A percentile compares a stretch with the other conserved stretches of the same genome.
Conservation (phyloP, 345 rosid genomes). For the Camelina hispida region DNA sequence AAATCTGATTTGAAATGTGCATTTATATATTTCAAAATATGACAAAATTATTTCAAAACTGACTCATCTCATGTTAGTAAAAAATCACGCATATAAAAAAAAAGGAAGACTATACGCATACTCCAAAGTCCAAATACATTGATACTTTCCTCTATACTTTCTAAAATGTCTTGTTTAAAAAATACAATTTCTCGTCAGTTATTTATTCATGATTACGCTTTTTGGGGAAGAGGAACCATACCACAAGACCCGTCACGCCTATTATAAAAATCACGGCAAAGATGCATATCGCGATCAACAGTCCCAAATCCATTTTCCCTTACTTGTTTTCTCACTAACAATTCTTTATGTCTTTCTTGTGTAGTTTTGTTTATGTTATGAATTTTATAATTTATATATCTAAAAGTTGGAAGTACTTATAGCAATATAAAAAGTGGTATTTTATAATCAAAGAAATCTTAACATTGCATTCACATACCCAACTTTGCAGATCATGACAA, state of each 20-base stretch:
- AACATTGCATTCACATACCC: not conserved
- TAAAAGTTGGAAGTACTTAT: not conserved
- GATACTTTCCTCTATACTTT: too few relatives aligned
- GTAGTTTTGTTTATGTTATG: not conserved
- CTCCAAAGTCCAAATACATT: too few relatives aligned
- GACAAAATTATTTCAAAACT: too few relatives aligned
- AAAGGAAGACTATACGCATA: too few relatives aligned
- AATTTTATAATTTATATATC: not conserved
- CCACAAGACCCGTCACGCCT: not conserved
- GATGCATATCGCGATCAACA: not conserved
- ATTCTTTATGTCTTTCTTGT: not conserved
- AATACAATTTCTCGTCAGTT: not conserved
- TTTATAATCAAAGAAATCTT: not conserved
- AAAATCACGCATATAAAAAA: too few relatives aligned
- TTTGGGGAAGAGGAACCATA: not conserved
- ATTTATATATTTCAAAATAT: too few relatives aligned
- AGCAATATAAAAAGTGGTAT: not conserved
- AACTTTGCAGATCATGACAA: not conserved
- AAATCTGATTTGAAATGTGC: too few relatives aligned
- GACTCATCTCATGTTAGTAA: too few relatives aligned
- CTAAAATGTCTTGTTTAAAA: not conserved
- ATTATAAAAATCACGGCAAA: not conserved
- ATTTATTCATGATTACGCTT: not conserved
- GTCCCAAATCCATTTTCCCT: not conserved
- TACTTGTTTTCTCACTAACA: not conserved